Conservation (phyloP, 2,329 filamentous ascomycete genomes). For the Capronia coronata region DNA sequence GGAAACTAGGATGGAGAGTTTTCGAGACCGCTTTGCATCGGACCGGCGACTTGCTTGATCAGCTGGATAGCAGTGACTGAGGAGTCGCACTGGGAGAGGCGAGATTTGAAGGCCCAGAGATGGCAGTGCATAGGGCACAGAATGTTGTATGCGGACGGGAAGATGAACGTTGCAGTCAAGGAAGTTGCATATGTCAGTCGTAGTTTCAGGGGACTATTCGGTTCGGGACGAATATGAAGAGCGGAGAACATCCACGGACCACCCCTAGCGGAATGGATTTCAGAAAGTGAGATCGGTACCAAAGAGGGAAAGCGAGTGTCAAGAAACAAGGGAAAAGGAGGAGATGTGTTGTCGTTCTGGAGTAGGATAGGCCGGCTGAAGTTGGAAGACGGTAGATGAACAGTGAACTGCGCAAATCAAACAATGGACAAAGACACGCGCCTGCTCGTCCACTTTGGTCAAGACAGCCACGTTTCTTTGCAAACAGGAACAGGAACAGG, state of each 20-base stretch:
- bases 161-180: constrained; percentile 8
- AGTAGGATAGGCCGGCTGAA: constrained; percentile 12
- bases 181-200: constrained; percentile 20
- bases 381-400: constrained; percentile 3
- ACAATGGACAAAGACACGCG: constrained; percentile 3
- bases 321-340: constrained; percentile 10
- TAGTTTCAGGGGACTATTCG: constrained; percentile 20
- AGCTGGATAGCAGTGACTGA: neutral
- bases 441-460: neutral
- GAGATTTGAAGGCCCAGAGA: neutral
- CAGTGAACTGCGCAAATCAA: constrained; percentile 6
- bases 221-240: constrained; percentile 15
- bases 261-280: constrained; percentile 6
- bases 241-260: constrained; percentile 2
- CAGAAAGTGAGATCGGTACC: constrained; percentile 8
- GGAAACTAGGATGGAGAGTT: neutral
- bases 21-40: constrained; percentile 12
- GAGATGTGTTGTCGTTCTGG: constrained; percentile 9
- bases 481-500: constrained; percentile 16
- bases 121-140: neutral
- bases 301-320: constrained; percentile 12
- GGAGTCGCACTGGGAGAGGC: neutral
- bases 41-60: neutral
- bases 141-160: neutral
- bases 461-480: neutral